These are phyloP conservation scores for Strigomonas culicis DNA, from an alignment of 208 protist genomes.

Conservation along the genomic window DNA sequence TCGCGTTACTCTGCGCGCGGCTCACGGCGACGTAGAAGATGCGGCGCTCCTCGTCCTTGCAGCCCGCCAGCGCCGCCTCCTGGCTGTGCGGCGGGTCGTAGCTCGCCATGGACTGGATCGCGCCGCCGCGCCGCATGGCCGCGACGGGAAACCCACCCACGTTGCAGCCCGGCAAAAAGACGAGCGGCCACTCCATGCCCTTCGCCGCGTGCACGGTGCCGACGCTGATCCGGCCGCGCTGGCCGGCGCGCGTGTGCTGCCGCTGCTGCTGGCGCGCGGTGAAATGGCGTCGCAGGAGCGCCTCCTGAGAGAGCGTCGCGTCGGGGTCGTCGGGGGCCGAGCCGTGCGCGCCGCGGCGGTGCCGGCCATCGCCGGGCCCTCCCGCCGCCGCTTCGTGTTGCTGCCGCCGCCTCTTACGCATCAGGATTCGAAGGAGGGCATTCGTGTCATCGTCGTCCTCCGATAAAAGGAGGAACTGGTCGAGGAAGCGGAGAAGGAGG, in stretches of 20 bases:
- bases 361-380: not conserved
- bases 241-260: not conserved
- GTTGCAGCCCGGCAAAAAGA: conserved; percentile 74
- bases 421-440: not conserved
- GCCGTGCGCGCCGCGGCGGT: not conserved
- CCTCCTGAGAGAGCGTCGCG: not conserved
- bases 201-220: conserved; percentile 84
- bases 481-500: conserved; percentile 60
- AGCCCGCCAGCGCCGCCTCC: not conserved
- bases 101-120: not conserved
- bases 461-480: conserved; percentile 71
- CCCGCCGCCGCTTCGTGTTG: too few species aligned
- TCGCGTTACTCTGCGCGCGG: conserved; percentile 29
- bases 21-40: conserved; percentile 90
- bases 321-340: conserved; percentile 7
- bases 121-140: not conserved
- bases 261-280: not conserved
- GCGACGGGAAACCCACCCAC: conserved; percentile 68
- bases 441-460: conserved; percentile 71
- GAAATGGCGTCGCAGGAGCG: not conserved
- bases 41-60: conserved; percentile 62
- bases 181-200: conserved; percentile 84
- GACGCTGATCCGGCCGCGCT: conserved; percentile 36
- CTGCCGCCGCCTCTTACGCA: conserved; percentile 6
- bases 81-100: not conserved